Percentiles rank a stretch among this genome's conserved stretches.
Conservation (phyloP, 768 basidiomycete genomes). For the Baorangia bicolor region DNA sequence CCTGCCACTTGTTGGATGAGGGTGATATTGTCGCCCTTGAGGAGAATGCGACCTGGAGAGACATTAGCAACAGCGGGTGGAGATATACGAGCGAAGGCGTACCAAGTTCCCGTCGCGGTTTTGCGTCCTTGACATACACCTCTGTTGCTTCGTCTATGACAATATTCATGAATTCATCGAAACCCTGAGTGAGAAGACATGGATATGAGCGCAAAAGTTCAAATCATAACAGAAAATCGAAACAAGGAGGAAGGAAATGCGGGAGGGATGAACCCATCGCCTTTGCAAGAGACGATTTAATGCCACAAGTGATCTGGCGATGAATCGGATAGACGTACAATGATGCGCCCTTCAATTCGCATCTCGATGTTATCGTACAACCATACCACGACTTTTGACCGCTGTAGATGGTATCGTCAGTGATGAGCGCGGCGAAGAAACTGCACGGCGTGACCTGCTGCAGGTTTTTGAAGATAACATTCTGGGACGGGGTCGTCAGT, state of each 20-base stretch:
- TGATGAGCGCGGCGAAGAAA: conserved; percentile 3
- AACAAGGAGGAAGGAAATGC: conserved; percentile 4
- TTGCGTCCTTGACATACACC: conserved; percentile 86
- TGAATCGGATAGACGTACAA: conserved; percentile 59
- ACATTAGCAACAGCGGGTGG: not conserved
- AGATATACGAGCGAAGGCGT: conserved; percentile 24
- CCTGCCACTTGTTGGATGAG: conserved; percentile 74
- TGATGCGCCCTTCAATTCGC: conserved; percentile 93
- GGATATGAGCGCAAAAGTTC: conserved; percentile 24
- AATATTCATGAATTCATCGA: conserved; percentile 99
- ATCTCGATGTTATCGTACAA: conserved; percentile 96
- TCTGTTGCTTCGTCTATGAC: conserved; percentile 93
- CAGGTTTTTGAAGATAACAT: conserved; percentile 97
- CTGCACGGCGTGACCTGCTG: conserved; percentile 59
- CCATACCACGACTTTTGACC: conserved; percentile 88
- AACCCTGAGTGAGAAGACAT: conserved; percentile 60
- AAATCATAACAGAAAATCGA: not conserved
- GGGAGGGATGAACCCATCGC: conserved; percentile 26
- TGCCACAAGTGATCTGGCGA: conserved; percentile 31
- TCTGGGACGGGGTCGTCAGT: conserved; percentile 44
- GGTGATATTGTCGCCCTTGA: conserved; percentile 99
- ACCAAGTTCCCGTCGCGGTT: conserved; percentile 86
- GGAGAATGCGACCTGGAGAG: conserved; percentile 78
- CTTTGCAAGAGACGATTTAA: conserved; percentile 42
- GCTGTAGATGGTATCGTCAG: conserved; percentile 43